Evolutionary conservation across 2,329 filamentous ascomycete species (phyloP), one percentile per base, ranked within the genome.

Genomic region (Claviceps spartinae): DNA sequence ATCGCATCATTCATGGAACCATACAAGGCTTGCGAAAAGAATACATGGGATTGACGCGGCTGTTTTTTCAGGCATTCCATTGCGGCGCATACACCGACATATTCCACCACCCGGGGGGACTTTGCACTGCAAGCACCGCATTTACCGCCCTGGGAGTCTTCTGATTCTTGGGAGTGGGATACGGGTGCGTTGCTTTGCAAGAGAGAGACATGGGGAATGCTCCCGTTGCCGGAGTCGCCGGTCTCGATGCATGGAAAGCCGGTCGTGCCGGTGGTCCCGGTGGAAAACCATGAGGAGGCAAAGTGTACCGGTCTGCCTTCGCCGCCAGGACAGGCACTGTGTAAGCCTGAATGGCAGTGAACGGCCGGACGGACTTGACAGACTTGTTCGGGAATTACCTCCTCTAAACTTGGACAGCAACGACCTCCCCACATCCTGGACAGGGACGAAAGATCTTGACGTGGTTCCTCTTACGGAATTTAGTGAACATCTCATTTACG

Each of bases 21-120:
- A 30, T 30, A 9, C 8, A 30, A 30, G 26, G 26, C 26, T 30
- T 30, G 26, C 26, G 8, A 8, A 30, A 11, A 30, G 26, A 8
- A 30, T 68, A 13, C 14, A 68, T 67, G 65, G 75, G 69, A 76
- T 79, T 80, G 72, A 79, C 76, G 72, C 63, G 65, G 8, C 26
- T 65, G 51, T 55, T 44, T 38, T 37, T 48, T 22, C 73, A 78
- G 75, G 74, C 75, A 67, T 55, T 71, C 68, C 62, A 30, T 30
- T 8, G 70, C 68, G 56, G 71, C 69, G 62, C 70, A 68, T 56
- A 71, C 70, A 55, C 68, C 71, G 56, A 65, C 66, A 52, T 71
- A 71, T 58, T 69, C 71, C 72, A 53, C 65, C 69, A 53, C 26
- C 26, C 7, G 8, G 26, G 69, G 75, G 57, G 69, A 72, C 54